Percentiles rank a stretch among this genome's conserved stretches.
These are phyloP conservation scores for Trichophyton rubrum DNA, from an alignment of 2,329 filamentous ascomycete species.

Conservation along the genomic window DNA sequence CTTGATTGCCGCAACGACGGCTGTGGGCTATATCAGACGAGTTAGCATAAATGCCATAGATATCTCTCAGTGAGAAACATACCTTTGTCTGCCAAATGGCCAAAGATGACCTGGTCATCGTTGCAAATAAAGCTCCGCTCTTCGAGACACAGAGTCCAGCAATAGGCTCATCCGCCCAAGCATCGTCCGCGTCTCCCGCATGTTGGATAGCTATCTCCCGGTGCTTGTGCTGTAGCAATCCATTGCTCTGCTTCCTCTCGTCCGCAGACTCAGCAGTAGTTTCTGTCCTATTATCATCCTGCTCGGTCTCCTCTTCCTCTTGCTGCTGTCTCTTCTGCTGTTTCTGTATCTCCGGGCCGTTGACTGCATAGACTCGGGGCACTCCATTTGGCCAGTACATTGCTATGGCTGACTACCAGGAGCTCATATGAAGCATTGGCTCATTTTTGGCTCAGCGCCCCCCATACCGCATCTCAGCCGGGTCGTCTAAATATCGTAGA, in stretches of 20 bases:
- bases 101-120: slow-evolving; percentile 71
- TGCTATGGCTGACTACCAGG: slow-evolving; percentile 23
- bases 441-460: slow-evolving; percentile 23
- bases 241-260: slow-evolving; percentile 31
- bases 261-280: slow-evolving; percentile 36
- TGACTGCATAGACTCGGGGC: slow-evolving; percentile 38
- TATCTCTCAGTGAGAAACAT: slow-evolving; percentile 14
- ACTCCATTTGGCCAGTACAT: slow-evolving; percentile 42
- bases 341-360: slow-evolving; percentile 28
- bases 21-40: slow-evolving; percentile 55
- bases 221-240: slow-evolving; percentile 24
- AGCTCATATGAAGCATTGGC: slow-evolving; percentile 18
- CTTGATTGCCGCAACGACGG: slow-evolving; percentile 71
- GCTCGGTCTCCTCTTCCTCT: slow-evolving; percentile 12
- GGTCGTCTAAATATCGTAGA: neutral
- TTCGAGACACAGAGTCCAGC: slow-evolving; percentile 65
- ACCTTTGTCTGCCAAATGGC: slow-evolving; percentile 97
- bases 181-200: slow-evolving; percentile 19
- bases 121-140: slow-evolving; percentile 71
- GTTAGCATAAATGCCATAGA: slow-evolving; percentile 12
- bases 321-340: slow-evolving; percentile 9
- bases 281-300: slow-evolving; percentile 16
- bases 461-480: slow-evolving; percentile 11
- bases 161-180: slow-evolving; percentile 51
- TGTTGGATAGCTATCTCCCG: slow-evolving; percentile 16